Evolutionary conservation across 257 asterid species (phyloP), one percentile per base, ranked within the genome.

Genomic region (Coffea eugenioides): DNA sequence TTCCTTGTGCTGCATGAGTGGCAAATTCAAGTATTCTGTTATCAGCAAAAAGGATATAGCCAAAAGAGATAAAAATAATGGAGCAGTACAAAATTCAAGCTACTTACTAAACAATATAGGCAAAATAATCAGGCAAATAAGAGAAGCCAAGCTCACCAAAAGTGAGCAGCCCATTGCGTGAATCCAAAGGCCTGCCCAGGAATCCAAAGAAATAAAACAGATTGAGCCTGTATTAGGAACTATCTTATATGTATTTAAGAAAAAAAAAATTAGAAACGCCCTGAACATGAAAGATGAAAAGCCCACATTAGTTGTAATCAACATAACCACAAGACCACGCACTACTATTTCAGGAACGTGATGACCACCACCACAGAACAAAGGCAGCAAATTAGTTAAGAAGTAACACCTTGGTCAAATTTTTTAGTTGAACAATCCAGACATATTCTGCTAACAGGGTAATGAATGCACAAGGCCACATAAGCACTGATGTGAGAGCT

Each of bases 141-240:
- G 97, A 36, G 99, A 95, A 82, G 99, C 97, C 91, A 95, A 79
- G 97, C 99, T 95, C 90, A 95, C 99, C 92, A 95, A 86, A 67
- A 95, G 91, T 43, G 99, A 95, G 89, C 99, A 95, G 61, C 91
- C 91, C 97, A 95, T 94, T 69, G 99, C 98, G 80, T 84, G 81
- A 86, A 90, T 74, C 99, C 99, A 95, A 59, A 95, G 97, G 64
- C 93, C 99, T 95, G 88, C 45, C 80, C 81, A 81, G 52, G 73
- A 79, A 80, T 46, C 81, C 76, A 78, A 43, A 77, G 45, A 52
- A 65, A 80, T 54, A 61, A 51, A 73, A 77, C n/a, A 49, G 67
- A 82, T 14, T 68, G 34, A 31, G 41, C 66, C 45, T 23, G 31
- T 36, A 62, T 68, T 27, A 79, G 77, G 73, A 62, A 83, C 68